Evolutionary conservation across 352 stramenopile species (phyloP), one percentile per base, ranked within the genome.

Genomic region (Pythium scleroteichum): DNA sequence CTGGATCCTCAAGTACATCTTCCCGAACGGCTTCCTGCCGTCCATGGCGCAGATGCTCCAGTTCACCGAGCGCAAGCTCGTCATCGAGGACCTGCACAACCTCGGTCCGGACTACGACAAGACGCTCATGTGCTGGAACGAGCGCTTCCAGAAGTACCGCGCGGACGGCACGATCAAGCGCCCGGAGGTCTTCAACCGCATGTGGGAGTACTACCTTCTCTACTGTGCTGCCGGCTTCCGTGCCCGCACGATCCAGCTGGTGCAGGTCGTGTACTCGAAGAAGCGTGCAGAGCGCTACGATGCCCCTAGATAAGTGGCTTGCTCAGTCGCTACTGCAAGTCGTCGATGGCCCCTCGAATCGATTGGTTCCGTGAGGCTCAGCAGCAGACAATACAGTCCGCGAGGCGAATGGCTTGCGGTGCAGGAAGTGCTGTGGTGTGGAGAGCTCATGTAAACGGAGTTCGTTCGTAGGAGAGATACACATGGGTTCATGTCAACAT

Each of bases 1-100:
- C 65, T 96, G 89, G 80, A 91, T 96, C 62, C 80, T 94, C 61
- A 94, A 92, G 73, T 95, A 94, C 79, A 96, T 96, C 72, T 96
- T 96, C 70, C 88, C 88, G 22, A 94, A 94, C 53, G 88, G 88
- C 58, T 92, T 94, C 72, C 44, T 95, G 56, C 85, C 87, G 53
- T 95, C 80, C 45, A 66, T 89, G 19, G 73, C 78, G 55, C 81
- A 93, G 64, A 85, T 90, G 74, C 62, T 90, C 38, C 60, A 64
- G n/a, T 89, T 88, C 57, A 72, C 85, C 16, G 85, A 94, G 69
- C 79, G 82, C 73, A 92, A 90, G 71, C 60, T 94, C 41, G 62
- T 92, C 51, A 70, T 90, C 46, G 85, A 95, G 64, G 81, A 94
- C 60, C 73, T 94, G 27, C 83, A 94, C 66, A 94, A 96, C 76